phyloP scores from a whole-genome alignment of 2,329 filamentous ascomycete species.

The Claviceps arundinis region DNA sequence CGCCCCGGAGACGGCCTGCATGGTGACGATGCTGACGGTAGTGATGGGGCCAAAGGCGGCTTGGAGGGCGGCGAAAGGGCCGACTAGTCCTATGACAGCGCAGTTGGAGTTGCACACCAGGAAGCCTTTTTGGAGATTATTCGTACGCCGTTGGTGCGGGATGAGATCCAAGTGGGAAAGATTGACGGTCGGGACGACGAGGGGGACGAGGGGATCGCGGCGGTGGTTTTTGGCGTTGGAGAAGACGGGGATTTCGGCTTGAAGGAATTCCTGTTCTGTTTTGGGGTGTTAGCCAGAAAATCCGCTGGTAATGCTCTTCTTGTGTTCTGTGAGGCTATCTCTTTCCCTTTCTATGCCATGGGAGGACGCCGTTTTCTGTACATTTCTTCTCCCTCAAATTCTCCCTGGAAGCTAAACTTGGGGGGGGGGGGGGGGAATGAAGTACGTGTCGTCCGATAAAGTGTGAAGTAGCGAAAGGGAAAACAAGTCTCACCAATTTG shows the following conservation, averaged over 20 bases:
- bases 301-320: neutral
- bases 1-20: constrained; percentile 88
- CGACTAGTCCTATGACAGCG: constrained; percentile 90
- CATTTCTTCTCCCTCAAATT: no score
- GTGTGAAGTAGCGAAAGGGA: neutral
- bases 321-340: no score
- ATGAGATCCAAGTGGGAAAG: constrained; percentile 76
- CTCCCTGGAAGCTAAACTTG: no score
- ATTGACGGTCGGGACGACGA: constrained; percentile 93
- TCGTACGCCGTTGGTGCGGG: constrained; percentile 68
- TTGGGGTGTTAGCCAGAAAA: neutral
- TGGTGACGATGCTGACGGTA: constrained; percentile 65
- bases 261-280: constrained; percentile 78
- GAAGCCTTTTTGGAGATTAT: constrained; percentile 70
- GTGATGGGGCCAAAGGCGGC: constrained; percentile 75
- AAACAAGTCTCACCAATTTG: constrained; percentile 53
- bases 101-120: constrained; percentile 97
- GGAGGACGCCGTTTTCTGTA: no score
- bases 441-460: no score
- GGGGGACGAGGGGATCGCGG: constrained; percentile 74
- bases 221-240: constrained; percentile 98
- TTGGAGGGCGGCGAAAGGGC: constrained; percentile 84
- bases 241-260: constrained; percentile 80
- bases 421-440: no score
- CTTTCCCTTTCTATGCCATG: no score